Base-by-base conservation (phyloP, 768 basidiomycete genomes). In the Termitomyces sp. region DNA sequence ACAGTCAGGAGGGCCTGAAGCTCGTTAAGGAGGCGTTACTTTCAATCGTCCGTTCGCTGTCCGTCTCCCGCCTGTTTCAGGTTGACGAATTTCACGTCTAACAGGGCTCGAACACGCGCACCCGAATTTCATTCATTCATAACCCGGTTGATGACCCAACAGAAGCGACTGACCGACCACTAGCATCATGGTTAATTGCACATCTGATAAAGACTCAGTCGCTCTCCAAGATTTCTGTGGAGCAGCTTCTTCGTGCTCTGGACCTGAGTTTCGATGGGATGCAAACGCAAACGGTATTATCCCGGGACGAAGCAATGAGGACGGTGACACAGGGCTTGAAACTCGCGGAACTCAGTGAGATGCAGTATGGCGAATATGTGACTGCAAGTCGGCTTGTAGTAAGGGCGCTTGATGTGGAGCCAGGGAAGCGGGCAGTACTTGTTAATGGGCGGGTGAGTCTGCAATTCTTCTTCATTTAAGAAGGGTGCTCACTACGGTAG, bases 71-170 rank as follows among this genome's bases (percentile, higher is more conserved):
- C 1, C 41, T 56, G 28, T 44, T 20, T 37, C 24, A 4, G 26
- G 15, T 13, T 34, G 5, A 39, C n/a, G 18, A 26, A 29, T 2
- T 10, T 15, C 5, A 44, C 16, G 52, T 37, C 42, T 33, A 48
- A 31, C 63, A 88, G 86, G 72, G 71, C 7, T 59, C 69, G 3
- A 74, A 75, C 2, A 75, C 79, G 3, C 75, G 69, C 39, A 77
- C 80, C 8, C 86, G 94, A 31, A 52, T 92, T n/a, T 77, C 86
- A 0, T 89, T 95, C 69, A 73, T 95, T 33, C 92, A 94, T 68
- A 87, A 90, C 58, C 87, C 92, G 1, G 59, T 71, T 8, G 54
- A 57, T 12, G 59, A 64, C 4, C 60, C 62, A 10, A 51, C 44
- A 16, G 63, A 68, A 16, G 51, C 55, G 1, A 56, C 58, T 13